Evolutionary conservation across 768 basidiomycete genomes (phyloP), one percentile per base, ranked within the genome.

Genomic region (Lanmaoa rubissima): DNA sequence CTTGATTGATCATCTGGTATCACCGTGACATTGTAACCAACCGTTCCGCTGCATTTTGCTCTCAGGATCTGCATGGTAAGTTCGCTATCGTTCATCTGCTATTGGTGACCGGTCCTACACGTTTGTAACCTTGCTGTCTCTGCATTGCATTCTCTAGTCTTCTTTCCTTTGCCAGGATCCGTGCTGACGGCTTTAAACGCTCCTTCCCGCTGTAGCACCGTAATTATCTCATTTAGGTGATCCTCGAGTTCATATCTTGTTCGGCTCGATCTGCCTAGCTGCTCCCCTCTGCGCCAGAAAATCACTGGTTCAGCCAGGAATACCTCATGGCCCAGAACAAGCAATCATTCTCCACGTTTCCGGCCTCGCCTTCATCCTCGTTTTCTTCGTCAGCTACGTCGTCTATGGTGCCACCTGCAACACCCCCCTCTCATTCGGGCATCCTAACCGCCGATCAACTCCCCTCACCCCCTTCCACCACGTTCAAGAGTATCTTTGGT

Each of bases 401-500:
- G 54, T 73, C 75, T 64, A 75, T 75, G 73, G 68, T 73, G 68
- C 68, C 72, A 61, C 75, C 68, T 61, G 70, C 70, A 63, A 68
- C 67, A 47, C 62, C 68, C 49, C 67, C 69, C 58, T 71, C 76
- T 55, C 71, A 65, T 67, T 76, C 77, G 64, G 76, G 78, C 72
- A 74, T 75, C 68, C 66, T 62, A 65, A 62, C 64, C 63, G 68
- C 73, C 69, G 79, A 81, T 80, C 78, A 73, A 54, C 69, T 72
- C 58, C 57, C 68, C 55, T 72, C 71, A 61, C 62, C 71, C 60
- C 63, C 70, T 60, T 68, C 73, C 57, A 60, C 72, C 73, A 69
- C 72, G 63, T 60, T 64, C 62, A 71, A 71, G 70, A 74, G 53
- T 55, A 63, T 61, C 63, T 66, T 66, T 55, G 63, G 69, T 58